These are phyloP conservation scores for Periconia digitata DNA, from an alignment of 2,329 filamentous ascomycete genomes.

Conservation along the genomic window DNA sequence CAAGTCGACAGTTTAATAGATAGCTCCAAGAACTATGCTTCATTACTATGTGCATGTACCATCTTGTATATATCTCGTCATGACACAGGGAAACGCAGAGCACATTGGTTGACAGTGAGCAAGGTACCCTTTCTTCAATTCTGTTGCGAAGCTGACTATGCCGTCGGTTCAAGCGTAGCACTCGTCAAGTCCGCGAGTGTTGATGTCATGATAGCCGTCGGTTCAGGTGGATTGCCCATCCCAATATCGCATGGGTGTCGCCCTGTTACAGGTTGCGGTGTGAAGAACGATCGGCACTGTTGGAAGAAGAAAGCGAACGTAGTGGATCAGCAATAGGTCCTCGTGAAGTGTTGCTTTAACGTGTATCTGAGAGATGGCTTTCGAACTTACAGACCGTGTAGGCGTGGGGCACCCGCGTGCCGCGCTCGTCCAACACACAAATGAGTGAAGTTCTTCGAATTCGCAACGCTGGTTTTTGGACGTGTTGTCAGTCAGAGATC, in stretches of 20 bases:
- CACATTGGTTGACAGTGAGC: too few species aligned
- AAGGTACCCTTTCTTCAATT: not conserved
- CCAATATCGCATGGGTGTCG: conserved; percentile 30
- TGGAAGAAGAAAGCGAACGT: not conserved
- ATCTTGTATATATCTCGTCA: too few species aligned
- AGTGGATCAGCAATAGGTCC: not conserved
- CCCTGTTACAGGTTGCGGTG: conserved; percentile 26
- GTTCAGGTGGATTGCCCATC: not conserved
- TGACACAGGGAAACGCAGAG: too few species aligned
- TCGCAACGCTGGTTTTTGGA: conserved; percentile 22
- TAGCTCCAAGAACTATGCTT: too few species aligned
- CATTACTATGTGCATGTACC: too few species aligned
- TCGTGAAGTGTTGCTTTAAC: too few species aligned
- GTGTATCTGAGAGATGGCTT: not conserved
- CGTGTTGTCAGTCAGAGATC: not conserved
- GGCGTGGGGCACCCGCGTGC: conserved; percentile 29
- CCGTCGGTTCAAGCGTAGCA: not conserved
- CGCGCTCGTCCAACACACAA: conserved; percentile 31
- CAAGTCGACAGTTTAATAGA: too few species aligned
- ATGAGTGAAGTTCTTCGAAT: conserved; percentile 35
- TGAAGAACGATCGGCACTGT: conserved; percentile 26
- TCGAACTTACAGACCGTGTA: conserved; percentile 23
- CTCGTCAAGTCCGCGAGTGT: not conserved
- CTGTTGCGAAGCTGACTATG: not conserved
- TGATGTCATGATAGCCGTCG: conserved; percentile 2